Percentiles rank a stretch among this genome's conserved stretches.
phyloP scores from a whole-genome alignment of 2,329 filamentous ascomycete species.

The Davidsoniella eucalypti region DNA sequence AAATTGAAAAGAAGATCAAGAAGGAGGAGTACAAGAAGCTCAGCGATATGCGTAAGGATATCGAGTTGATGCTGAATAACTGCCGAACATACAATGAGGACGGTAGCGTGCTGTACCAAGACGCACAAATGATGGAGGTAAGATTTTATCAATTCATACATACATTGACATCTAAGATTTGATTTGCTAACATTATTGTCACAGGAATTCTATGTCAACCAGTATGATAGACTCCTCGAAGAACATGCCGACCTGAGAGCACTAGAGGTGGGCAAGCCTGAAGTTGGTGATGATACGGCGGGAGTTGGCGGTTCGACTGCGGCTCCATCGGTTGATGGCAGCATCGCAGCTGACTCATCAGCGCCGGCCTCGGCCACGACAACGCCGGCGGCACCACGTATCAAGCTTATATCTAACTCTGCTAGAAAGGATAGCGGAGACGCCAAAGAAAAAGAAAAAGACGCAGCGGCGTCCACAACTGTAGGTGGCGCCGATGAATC shows the following conservation, averaged over 20 bases:
- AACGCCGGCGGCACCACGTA: constrained; percentile 2
- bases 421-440: constrained; percentile 33
- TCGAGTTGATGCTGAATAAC: constrained; percentile 73
- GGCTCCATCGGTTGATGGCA: constrained; percentile 13
- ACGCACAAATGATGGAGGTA: constrained; percentile 72
- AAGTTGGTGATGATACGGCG: constrained; percentile 7
- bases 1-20: constrained; percentile 89
- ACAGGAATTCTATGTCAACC: constrained; percentile 37
- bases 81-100: constrained; percentile 96
- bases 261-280: constrained; percentile 29
- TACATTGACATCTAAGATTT: not conserved
- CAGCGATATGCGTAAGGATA: constrained; percentile 65
- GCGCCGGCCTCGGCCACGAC: constrained; percentile 1
- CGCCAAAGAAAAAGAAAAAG: constrained; percentile 12
- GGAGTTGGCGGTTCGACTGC: constrained; percentile 13
- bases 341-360: constrained; percentile 13
- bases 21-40: constrained; percentile 79
- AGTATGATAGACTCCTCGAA: constrained; percentile 35
- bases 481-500: too few species aligned
- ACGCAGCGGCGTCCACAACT: not conserved
- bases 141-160: constrained; percentile 15
- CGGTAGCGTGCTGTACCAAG: constrained; percentile 75
- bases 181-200: constrained; percentile 33
- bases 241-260: constrained; percentile 39
- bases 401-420: constrained; percentile 25